These are phyloP conservation scores for Agrostemma githago DNA, from an alignment of 148 eudicot species.

Conservation along the genomic window DNA sequence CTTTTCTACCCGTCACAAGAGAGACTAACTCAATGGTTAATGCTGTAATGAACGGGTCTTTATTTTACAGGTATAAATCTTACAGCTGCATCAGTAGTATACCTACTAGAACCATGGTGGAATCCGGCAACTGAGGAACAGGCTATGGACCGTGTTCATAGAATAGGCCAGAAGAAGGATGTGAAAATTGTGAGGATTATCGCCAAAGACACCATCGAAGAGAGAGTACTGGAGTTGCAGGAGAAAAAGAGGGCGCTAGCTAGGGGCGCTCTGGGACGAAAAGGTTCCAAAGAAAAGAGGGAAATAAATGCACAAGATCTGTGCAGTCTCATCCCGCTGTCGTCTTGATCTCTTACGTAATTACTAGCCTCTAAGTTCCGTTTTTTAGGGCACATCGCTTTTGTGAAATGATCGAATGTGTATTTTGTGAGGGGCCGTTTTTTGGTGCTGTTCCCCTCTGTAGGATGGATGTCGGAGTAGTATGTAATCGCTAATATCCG, in stretches of 20 bases:
- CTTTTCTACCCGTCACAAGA: too few relatives aligned
- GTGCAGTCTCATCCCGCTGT: constrained; percentile 63
- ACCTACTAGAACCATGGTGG: constrained; percentile 96
- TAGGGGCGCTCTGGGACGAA: constrained; percentile 59
- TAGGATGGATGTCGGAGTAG: not conserved
- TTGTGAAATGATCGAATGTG: not conserved
- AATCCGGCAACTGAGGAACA: constrained; percentile 96
- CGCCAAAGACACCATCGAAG: constrained; percentile 82
- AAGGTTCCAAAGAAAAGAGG: constrained; percentile 51
- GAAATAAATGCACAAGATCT: constrained; percentile 72
- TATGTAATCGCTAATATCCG: not conserved
- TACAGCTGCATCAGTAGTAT: constrained; percentile 72
- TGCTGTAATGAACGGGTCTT: too few relatives aligned
- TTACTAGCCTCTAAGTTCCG: not conserved
- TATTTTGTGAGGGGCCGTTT: not conserved
- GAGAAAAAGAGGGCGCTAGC: constrained; percentile 76
- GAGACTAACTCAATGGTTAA: too few relatives aligned
- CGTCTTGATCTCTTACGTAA: constrained; percentile 19
- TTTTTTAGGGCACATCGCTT: not conserved
- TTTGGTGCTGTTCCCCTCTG: constrained; percentile 2
- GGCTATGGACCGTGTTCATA: constrained; percentile 93
- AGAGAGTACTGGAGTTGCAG: constrained; percentile 74
- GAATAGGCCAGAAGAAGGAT: constrained; percentile 82
- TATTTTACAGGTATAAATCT: constrained; percentile 61
- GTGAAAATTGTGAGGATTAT: constrained; percentile 81